Base-by-base conservation (phyloP, 2,329 filamentous ascomycete species). In the Aureobasidium sp. region DNA sequence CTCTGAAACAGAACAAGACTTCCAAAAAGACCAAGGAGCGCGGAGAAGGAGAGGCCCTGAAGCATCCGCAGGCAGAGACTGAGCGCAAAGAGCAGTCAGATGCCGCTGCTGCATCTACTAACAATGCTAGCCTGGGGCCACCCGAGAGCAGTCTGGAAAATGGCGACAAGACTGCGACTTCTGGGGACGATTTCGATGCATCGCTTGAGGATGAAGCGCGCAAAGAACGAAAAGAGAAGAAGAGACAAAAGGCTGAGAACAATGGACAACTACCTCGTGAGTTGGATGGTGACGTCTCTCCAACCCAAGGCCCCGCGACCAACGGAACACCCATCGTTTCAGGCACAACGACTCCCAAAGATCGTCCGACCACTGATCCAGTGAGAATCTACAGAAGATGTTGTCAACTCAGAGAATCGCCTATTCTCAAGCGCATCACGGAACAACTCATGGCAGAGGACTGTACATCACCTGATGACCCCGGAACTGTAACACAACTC, bases 371-470 rank as follows among this genome's bases (percentile, higher is more conserved):
- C 0, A 97, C 92, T 1, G 96, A 98, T 74, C 95, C 96, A 2
- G 89, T 95, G 18, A 88, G 95, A 66, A 97, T 99, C 73, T 99
- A 99, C 78, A 88, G 95, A 70, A 87, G 96, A 74, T 98, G 96
- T 77, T 98, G 96, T 76, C 95, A 98, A 75, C 82, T 99, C 38
- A 89, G 96, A 66, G 96, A 98, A 79, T 97, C 94, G 0, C 93
- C 94, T 0, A 95, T 98, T 62, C 82, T 98, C 25, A 97, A 97
- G 78, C 93, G 93, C 73, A 92, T 99, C 54, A 95, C 93, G 0
- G 93, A 97, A 73, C 94, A 98, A 77, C 90, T 99, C 6, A 89
- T 88, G 43, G 88, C 91, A 43, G 86, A 90, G 1, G 85, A 87
- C 20, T 92, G 91, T 58, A 88, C 85, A 36, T 85, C 90, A 13